phyloP scores from a whole-genome alignment of 208 protist genomes.

The Tetramitus jugosus region DNA sequence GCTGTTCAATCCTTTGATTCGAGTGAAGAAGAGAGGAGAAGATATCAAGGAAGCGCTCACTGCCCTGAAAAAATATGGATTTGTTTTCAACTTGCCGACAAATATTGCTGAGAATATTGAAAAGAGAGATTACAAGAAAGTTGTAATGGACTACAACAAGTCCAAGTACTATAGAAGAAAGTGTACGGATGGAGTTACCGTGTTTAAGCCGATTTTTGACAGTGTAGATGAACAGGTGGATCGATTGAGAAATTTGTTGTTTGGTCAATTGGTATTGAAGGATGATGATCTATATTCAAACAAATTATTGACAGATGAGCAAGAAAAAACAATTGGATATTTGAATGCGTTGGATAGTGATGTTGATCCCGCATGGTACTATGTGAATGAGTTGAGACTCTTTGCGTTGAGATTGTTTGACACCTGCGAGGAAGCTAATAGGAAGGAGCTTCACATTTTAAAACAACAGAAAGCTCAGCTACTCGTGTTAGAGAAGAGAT shows the following conservation, averaged over 20 bases:
- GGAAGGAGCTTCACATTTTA: no score
- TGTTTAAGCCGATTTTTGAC: neutral
- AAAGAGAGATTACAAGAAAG: constrained; percentile 10
- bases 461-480: no score
- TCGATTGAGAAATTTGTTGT: neutral
- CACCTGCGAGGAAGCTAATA: no score
- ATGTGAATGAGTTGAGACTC: constrained; percentile 5
- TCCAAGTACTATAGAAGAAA: neutral
- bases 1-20: no score
- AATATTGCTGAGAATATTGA: constrained; percentile 5
- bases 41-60: neutral
- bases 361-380: neutral
- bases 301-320: constrained; percentile 13
- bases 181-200: neutral
- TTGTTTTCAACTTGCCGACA: neutral
- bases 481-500: no score
- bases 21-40: no score
- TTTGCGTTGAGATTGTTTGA: no score
- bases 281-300: neutral
- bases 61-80: neutral
- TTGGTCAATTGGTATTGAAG: neutral
- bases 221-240: neutral
- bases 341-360: neutral
- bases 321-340: constrained; percentile 9
- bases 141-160: neutral